A percentile compares a stretch with the other conserved stretches of the same genome.
Evolutionary conservation across 192 early-diverging fungal species (phyloP).

Genomic region (Entomortierella parvispora): DNA sequence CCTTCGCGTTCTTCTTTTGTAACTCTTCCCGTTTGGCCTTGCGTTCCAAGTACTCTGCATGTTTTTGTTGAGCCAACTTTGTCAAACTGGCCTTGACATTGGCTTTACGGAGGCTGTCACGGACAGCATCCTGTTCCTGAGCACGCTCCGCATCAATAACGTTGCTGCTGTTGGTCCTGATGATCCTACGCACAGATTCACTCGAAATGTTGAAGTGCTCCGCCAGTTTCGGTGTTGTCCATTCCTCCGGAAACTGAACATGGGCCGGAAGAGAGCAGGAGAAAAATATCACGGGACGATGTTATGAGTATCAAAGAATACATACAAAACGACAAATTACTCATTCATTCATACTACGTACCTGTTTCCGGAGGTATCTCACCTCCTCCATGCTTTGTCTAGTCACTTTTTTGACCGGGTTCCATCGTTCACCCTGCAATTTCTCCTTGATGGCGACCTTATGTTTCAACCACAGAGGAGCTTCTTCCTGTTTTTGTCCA

Average conservation of each 20-base stretch:
- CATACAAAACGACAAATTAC: neutral
- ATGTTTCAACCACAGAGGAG: slow-evolving; percentile 31
- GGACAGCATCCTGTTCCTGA: slow-evolving; percentile 25
- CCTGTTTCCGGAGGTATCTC: slow-evolving; percentile 42
- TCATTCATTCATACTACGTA: neutral
- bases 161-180: slow-evolving; percentile 19
- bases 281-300: neutral
- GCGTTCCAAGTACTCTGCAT: slow-evolving; percentile 3
- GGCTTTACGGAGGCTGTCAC: slow-evolving; percentile 7
- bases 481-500: neutral
- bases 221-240: slow-evolving; percentile 38
- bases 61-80: slow-evolving; percentile 1
- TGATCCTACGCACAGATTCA: slow-evolving; percentile 29
- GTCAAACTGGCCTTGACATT: slow-evolving; percentile 3
- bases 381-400: slow-evolving; percentile 41
- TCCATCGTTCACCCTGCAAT: slow-evolving; percentile 26
- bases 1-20: neutral
- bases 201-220: slow-evolving; percentile 32
- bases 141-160: slow-evolving; percentile 14
- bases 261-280: neutral
- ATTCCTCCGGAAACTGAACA: slow-evolving; percentile 48
- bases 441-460: slow-evolving; percentile 31
- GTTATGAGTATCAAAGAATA: neutral
- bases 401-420: slow-evolving; percentile 23
- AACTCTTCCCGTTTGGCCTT: neutral